Base-by-base conservation (phyloP, 495 filamentous ascomycete species). In the Daldinia grandis region DNA sequence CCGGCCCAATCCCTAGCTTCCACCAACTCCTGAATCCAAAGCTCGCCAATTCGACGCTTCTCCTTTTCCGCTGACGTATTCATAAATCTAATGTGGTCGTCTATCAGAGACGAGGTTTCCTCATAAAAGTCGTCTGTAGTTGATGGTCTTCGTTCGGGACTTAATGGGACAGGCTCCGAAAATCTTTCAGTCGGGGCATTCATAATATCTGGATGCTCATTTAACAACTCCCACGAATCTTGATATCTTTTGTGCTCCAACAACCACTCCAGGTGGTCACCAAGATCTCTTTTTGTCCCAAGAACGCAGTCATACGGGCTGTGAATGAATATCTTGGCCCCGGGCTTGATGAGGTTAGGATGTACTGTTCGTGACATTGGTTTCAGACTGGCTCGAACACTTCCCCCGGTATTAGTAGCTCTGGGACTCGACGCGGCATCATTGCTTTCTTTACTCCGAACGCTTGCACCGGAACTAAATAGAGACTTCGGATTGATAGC, bases 281-380 rank as follows among this genome's bases (percentile, higher is more conserved):
- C 79, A 12, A 94, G 82, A 69, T 97, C 94, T 68, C 95, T 83
- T 72, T 93, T 93, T 0, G 95, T 91, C 0, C 93, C 91, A 60
- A 97, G 83, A 24, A 97, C 87, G 69, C 94, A 97, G 79, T 99
- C 95, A 71, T 95, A 99, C 1, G 96, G 96, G 72, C 94, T 98
- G 57, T 96, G 93, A 31, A 99, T 91, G 76, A 97, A 97, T 27
- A 99, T 92, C 72, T 98, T 98, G 67, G 94, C 86, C 0, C 95
- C 94, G 6, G 88, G 86, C 15, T 88, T 88, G 50, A 76, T 70
- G 8, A 87, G 78, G 59, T 82, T 80, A 1, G 83, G 81, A 69
- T 86, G 83, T 1, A 78, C 77, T 4, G 79, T 72, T 51, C 64
- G 64, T 24, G 55, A 72, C 8, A 38, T 49, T 12, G 58, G 58